Evolutionary conservation across 2,329 filamentous ascomycete genomes (phyloP).

Genomic region (Ophiostoma pallidulum): DNA sequence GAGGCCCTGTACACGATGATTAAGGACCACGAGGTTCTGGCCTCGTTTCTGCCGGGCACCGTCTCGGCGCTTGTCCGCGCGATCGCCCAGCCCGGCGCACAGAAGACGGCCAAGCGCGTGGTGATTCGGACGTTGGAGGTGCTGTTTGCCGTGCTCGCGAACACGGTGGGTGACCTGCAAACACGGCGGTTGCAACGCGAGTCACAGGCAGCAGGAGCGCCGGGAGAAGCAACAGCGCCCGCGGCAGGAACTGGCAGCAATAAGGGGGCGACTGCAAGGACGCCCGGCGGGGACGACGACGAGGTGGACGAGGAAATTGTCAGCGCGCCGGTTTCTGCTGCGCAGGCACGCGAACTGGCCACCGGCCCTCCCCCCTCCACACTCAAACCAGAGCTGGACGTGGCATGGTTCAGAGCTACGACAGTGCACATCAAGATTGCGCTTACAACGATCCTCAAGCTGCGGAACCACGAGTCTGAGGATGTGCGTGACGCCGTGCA

Average conservation of each 20-base stretch:
- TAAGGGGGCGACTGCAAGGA: background rate
- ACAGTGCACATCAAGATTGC: constrained; percentile 73
- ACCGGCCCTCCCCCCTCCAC: background rate
- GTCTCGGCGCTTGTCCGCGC: constrained; percentile 73
- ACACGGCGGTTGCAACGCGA: constrained; percentile 35
- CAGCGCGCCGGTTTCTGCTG: constrained; percentile 9
- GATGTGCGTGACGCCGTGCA: constrained; percentile 62
- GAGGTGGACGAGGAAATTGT: constrained; percentile 15
- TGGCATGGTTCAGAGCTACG: constrained; percentile 71
- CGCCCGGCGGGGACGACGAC: constrained; percentile 12
- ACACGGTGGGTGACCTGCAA: constrained; percentile 49
- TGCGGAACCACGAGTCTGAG: constrained; percentile 59
- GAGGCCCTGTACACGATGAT: constrained; percentile 53
- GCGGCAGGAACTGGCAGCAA: no score
- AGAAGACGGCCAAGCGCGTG: constrained; percentile 47
- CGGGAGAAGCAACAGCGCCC: no score
- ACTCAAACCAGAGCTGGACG: constrained; percentile 18
- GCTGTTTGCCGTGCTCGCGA: constrained; percentile 44
- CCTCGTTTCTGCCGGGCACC: constrained; percentile 79
- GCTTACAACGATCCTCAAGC: constrained; percentile 63
- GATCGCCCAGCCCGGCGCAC: constrained; percentile 55
- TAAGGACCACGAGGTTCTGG: constrained; percentile 63
- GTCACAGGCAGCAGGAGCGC: constrained; percentile 19
- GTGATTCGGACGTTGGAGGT: constrained; percentile 53
- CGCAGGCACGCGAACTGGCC: background rate